phyloP scores from a whole-genome alignment of 768 basidiomycete species.

The Tephrocybe sp. region DNA sequence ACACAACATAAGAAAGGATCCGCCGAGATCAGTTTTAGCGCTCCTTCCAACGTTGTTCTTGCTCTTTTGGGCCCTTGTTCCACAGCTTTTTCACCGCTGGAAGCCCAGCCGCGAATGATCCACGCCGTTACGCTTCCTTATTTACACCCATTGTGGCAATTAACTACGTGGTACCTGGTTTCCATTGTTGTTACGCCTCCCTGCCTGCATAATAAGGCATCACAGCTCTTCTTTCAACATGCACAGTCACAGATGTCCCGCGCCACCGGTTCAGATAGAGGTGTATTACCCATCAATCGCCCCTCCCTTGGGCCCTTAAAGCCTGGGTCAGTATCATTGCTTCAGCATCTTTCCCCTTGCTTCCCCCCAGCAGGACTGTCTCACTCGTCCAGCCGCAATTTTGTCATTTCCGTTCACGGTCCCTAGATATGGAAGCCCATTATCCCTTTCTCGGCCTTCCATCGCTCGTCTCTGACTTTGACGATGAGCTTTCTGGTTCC shows the following conservation, averaged over 20 bases:
- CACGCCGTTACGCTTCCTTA: constrained; percentile 2
- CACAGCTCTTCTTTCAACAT: constrained; percentile 18
- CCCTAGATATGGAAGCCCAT: constrained; percentile 10
- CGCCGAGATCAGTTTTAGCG: constrained; percentile 14
- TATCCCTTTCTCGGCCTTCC: constrained; percentile 6
- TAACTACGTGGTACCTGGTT: constrained; percentile 33
- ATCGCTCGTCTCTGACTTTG: constrained; percentile 3
- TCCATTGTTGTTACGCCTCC: constrained; percentile 34
- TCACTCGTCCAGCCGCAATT: not conserved
- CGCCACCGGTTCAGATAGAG: constrained; percentile 30
- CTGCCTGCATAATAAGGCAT: constrained; percentile 20
- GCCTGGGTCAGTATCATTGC: constrained; percentile 6
- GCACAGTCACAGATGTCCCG: constrained; percentile 28
- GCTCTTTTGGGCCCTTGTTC: constrained; percentile 11
- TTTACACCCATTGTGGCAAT: constrained; percentile 12
- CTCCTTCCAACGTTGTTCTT: constrained; percentile 7
- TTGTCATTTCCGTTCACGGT: not conserved
- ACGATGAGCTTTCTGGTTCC: constrained; percentile 3
- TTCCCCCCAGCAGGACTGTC: not conserved
- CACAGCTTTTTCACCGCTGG: constrained; percentile 12
- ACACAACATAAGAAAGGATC: constrained; percentile 6
- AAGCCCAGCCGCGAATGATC: constrained; percentile 6
- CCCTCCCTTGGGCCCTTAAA: constrained; percentile 21
- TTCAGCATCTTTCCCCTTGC: constrained; percentile 4
- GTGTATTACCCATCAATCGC: constrained; percentile 14